Percentiles rank a stretch among this genome's conserved stretches.
These are phyloP conservation scores for Suillus luteus DNA, from an alignment of 768 basidiomycete species.

Conservation along the genomic window DNA sequence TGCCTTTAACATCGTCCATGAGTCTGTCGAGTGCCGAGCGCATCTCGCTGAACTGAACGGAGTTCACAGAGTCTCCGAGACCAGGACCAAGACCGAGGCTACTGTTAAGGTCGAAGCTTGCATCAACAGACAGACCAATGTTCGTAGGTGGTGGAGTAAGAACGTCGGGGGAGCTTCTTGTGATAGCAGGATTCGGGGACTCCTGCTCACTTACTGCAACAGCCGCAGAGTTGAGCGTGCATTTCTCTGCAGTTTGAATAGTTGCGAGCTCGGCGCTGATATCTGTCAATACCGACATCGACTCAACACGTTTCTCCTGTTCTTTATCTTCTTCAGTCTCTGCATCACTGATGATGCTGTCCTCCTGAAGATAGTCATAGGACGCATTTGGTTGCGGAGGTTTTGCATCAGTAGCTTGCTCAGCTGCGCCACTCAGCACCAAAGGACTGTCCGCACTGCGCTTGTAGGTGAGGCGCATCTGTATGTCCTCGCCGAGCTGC, in stretches of 20 bases:
- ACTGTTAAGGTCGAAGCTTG: conserved; percentile 29
- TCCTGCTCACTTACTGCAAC: conserved; percentile 10
- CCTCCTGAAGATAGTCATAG: conserved; percentile 4
- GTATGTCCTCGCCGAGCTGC: conserved; percentile 63
- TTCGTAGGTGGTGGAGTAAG: conserved; percentile 17
- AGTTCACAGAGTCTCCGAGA: conserved; percentile 44
- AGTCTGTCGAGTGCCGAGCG: conserved; percentile 71
- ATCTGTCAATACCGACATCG: conserved; percentile 37
- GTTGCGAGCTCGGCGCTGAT: conserved; percentile 53
- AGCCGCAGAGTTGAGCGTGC: conserved; percentile 25
- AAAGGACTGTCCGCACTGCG: conserved; percentile 46
- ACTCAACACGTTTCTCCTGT: conserved; percentile 41
- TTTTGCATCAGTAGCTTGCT: neutral
- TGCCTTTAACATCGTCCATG: conserved; percentile 62
- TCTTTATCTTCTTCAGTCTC: conserved; percentile 20
- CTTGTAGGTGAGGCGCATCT: conserved; percentile 46
- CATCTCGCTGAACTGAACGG: conserved; percentile 67
- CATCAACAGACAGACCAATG: conserved; percentile 21
- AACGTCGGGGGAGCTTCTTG: neutral
- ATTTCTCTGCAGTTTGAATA: conserved; percentile 50
- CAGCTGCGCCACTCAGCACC: conserved; percentile 15
- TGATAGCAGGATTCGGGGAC: neutral
- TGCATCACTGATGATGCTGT: conserved; percentile 17
- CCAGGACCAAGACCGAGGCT: conserved; percentile 26
- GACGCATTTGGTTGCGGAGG: neutral